Evolutionary conservation across 345 rosid species (phyloP).

Genomic region (Eucalyptus tenuipes): DNA sequence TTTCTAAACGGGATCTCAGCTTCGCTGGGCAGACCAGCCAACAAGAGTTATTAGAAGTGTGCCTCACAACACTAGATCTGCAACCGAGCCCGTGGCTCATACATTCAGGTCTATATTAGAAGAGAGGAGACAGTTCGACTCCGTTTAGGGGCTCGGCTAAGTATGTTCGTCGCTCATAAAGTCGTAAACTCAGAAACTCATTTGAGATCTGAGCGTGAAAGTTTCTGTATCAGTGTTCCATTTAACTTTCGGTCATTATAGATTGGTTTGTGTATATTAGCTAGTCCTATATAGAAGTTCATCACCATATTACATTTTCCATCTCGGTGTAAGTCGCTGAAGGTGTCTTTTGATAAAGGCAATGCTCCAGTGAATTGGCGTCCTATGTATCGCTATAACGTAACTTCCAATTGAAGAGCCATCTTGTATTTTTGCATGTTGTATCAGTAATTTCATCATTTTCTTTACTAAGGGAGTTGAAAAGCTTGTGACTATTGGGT

Average conservation of each 20-base stretch:
- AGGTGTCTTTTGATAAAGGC: not conserved
- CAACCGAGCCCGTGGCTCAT: conserved; percentile 61
- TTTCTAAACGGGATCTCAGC: not conserved
- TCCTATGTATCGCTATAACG: not conserved
- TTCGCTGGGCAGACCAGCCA: conserved; percentile 8
- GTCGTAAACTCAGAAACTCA: not conserved
- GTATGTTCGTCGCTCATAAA: not conserved
- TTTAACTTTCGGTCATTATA: not conserved
- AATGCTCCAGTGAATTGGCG: not conserved
- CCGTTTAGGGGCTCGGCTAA: not conserved
- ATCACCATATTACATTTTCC: not conserved
- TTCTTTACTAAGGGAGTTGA: not conserved
- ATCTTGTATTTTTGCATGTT: not conserved
- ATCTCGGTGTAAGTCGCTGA: not conserved
- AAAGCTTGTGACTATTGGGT: not conserved
- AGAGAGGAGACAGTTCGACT: conserved; percentile 43
- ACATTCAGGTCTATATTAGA: conserved; percentile 76
- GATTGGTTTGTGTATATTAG: not conserved
- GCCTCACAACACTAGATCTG: conserved; percentile 57
- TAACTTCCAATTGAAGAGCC: not conserved
- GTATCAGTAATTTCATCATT: not conserved
- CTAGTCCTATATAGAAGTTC: not conserved
- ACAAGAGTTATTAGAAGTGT: conserved; percentile 60
- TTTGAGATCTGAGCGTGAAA: not conserved
- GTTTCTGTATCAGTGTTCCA: not conserved